phyloP scores from a whole-genome alignment of 116 monocot genomes.

The Thalassia testudinum region DNA sequence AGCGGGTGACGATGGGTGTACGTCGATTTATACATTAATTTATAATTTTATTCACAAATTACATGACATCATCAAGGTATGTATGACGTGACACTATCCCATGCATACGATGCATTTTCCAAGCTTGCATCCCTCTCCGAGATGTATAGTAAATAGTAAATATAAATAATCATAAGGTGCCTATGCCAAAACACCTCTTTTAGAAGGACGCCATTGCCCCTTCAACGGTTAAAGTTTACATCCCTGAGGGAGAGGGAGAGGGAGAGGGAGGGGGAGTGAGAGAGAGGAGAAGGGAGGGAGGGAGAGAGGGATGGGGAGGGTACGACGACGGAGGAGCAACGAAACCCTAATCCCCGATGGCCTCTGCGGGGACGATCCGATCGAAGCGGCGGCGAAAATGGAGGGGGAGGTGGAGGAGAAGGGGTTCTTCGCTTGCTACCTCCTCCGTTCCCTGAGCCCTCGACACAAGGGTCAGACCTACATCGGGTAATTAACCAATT shows the following conservation, averaged over 20 bases:
- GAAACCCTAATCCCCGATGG: background rate
- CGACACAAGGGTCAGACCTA: conserved; percentile 68
- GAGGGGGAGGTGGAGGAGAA: conserved; percentile 2
- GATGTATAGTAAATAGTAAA: too few relatives aligned
- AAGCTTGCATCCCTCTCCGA: too few relatives aligned
- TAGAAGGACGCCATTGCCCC: too few relatives aligned
- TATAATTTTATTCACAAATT: too few relatives aligned
- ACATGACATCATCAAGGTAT: too few relatives aligned
- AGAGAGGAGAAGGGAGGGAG: background rate
- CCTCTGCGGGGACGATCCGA: background rate
- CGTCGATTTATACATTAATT: too few relatives aligned
- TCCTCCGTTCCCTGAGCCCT: conserved; percentile 71
- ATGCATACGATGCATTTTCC: too few relatives aligned
- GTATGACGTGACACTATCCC: too few relatives aligned
- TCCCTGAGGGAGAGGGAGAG: background rate
- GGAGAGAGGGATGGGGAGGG: background rate
- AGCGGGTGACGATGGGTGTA: too few relatives aligned
- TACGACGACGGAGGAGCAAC: background rate
- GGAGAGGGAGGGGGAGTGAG: background rate
- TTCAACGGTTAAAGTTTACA: too few relatives aligned
- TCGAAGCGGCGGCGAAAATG: background rate
- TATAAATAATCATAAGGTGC: too few relatives aligned
- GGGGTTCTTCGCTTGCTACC: conserved; percentile 78
- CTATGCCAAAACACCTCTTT: too few relatives aligned
- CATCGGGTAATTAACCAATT: conserved; percentile 34